A percentile compares a stretch with the other conserved stretches of the same genome.
These are phyloP conservation scores for Hansenula lynferdii DNA, from an alignment of 1,139 yeast species.

Conservation along the genomic window DNA sequence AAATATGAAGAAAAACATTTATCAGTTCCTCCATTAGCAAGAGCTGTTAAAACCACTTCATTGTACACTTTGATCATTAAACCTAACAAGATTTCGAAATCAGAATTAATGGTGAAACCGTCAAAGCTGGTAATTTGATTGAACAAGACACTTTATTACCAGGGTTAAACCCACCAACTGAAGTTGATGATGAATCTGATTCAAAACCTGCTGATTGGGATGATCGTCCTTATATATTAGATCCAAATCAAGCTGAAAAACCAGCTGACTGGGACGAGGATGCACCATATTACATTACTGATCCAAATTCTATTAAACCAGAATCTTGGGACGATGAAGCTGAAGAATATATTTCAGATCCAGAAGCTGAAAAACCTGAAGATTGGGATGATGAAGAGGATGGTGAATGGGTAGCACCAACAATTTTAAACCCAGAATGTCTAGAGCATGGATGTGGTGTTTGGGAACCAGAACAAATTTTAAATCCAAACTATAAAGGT, in stretches of 20 bases:
- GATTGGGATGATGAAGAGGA: constrained; percentile 89
- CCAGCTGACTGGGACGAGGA: constrained; percentile 83
- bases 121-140: constrained; percentile 61
- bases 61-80: constrained; percentile 73
- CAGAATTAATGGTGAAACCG: constrained; percentile 74
- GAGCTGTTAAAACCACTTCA: constrained; percentile 48
- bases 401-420: constrained; percentile 76
- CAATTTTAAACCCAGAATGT: constrained; percentile 71
- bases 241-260: constrained; percentile 54
- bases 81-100: constrained; percentile 67
- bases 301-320: constrained; percentile 65
- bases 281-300: constrained; percentile 55
- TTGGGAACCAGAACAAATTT: constrained; percentile 60
- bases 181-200: constrained; percentile 58
- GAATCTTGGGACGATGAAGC: constrained; percentile 73
- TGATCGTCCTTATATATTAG: constrained; percentile 59
- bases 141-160: constrained; percentile 54
- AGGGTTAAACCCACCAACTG: constrained; percentile 56
- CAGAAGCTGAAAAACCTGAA: constrained; percentile 58
- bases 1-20: constrained; percentile 66
- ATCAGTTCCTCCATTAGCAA: constrained; percentile 61
- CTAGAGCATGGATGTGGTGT: constrained; percentile 69
- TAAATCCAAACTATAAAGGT: constrained; percentile 70
- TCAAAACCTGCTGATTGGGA: constrained; percentile 79
- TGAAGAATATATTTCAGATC: constrained; percentile 56